Conservation (phyloP, 1,139 yeast genomes). For the Kodamaea alishanica region DNA sequence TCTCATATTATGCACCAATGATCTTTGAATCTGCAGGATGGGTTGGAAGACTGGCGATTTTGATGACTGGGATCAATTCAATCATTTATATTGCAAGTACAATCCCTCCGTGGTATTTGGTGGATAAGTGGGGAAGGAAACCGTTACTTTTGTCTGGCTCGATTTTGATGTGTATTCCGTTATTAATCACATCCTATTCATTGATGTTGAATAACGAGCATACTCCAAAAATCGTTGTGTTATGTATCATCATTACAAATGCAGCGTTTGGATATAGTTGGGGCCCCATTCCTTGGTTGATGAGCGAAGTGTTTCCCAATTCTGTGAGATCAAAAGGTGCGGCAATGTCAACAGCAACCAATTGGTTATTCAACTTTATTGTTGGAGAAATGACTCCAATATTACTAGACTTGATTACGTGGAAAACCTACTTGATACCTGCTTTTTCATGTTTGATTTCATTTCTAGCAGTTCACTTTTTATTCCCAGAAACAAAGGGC, state of each 20-base stretch:
- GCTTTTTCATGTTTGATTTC: slow-evolving; percentile 74
- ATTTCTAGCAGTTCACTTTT: slow-evolving; percentile 57
- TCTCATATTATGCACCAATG: slow-evolving; percentile 89
- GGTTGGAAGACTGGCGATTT: slow-evolving; percentile 81
- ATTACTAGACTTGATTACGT: slow-evolving; percentile 67
- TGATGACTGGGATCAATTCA: slow-evolving; percentile 91
- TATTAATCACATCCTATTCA: slow-evolving; percentile 63
- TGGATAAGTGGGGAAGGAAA: slow-evolving; percentile 88
- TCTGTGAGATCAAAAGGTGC: slow-evolving; percentile 91
- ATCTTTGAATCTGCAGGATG: slow-evolving; percentile 95
- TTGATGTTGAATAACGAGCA: slow-evolving; percentile 54
- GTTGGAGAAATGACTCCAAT: slow-evolving; percentile 92
- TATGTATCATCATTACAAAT: slow-evolving; percentile 72
- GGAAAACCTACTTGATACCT: slow-evolving; percentile 81
- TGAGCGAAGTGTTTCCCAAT: slow-evolving; percentile 85
- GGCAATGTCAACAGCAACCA: slow-evolving; percentile 84
- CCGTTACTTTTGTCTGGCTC: slow-evolving; percentile 79
- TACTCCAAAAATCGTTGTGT: slow-evolving; percentile 72
- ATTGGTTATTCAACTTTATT: slow-evolving; percentile 91
- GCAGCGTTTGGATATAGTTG: slow-evolving; percentile 85
- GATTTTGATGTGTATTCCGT: slow-evolving; percentile 68
- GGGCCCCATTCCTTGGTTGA: slow-evolving; percentile 96
- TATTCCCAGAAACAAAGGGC: slow-evolving; percentile 90
- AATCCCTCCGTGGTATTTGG: slow-evolving; percentile 86
- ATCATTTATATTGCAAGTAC: slow-evolving; percentile 72